Evolutionary conservation across 148 eudicot genomes (phyloP).

Genomic region (Gaultheria prostrata): DNA sequence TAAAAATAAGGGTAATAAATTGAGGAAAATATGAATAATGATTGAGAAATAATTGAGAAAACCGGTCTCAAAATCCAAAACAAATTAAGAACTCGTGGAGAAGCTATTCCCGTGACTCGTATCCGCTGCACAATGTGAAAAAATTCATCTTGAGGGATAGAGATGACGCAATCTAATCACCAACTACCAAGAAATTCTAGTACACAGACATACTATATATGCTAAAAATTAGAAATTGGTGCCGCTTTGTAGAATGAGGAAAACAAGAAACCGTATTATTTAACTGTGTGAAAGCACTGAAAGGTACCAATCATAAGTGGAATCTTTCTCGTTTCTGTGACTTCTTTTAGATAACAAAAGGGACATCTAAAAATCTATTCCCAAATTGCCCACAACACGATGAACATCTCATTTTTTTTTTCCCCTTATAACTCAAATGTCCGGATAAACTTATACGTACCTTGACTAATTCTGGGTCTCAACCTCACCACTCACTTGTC

Average conservation of each 20-base stretch:
- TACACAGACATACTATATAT: neutral
- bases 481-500: too few species aligned
- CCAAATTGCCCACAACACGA: neutral
- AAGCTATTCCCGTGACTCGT: too few species aligned
- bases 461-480: too few species aligned
- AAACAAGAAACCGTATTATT: neutral
- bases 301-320: conserved; percentile 14
- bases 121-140: too few species aligned
- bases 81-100: too few species aligned
- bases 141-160: neutral
- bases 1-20: too few species aligned
- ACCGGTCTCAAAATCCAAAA: too few species aligned
- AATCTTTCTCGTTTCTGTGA: conserved; percentile 10
- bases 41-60: too few species aligned
- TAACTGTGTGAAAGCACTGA: neutral
- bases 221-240: neutral
- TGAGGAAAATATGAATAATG: too few species aligned
- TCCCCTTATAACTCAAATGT: too few species aligned
- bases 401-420: neutral
- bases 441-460: too few species aligned
- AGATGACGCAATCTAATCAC: neutral
- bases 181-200: neutral
- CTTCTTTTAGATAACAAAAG: neutral
- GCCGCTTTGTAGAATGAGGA: conserved; percentile 9
- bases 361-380: neutral